Conservation (phyloP, 768 basidiomycete species). For the Naganishia randhawae region DNA sequence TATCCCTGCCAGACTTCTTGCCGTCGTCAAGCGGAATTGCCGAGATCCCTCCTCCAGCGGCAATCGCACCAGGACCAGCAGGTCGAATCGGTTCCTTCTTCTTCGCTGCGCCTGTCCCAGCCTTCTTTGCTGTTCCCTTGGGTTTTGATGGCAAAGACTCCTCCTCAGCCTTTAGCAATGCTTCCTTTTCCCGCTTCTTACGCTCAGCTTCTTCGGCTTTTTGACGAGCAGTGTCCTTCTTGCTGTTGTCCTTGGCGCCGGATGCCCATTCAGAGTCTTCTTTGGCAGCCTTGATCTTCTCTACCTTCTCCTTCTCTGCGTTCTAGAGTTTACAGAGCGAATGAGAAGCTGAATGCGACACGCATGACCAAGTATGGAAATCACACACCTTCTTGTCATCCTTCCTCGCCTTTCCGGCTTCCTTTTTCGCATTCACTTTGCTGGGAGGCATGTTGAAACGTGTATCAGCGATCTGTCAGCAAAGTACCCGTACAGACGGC, state of each 20-base stretch:
- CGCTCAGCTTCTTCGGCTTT: slow-evolving; percentile 54
- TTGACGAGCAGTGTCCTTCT: slow-evolving; percentile 43
- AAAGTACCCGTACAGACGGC: no score
- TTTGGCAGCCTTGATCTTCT: slow-evolving; percentile 45
- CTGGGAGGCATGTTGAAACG: slow-evolving; percentile 69
- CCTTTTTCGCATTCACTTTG: slow-evolving; percentile 85
- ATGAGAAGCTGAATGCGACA: background rate
- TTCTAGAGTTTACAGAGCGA: slow-evolving; percentile 19
- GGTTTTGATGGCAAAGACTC: slow-evolving; percentile 57
- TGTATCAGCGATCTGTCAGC: no score
- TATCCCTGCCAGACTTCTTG: slow-evolving; percentile 28
- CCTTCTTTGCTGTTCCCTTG: slow-evolving; percentile 58
- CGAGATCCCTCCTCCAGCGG: slow-evolving; percentile 60
- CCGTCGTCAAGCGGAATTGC: slow-evolving; percentile 34
- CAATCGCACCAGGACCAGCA: slow-evolving; percentile 79
- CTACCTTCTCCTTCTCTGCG: slow-evolving; percentile 42
- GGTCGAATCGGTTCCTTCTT: slow-evolving; percentile 57
- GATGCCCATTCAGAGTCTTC: slow-evolving; percentile 57
- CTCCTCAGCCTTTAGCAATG: slow-evolving; percentile 85
- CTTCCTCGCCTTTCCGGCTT: slow-evolving; percentile 77
- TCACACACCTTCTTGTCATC: slow-evolving; percentile 49
- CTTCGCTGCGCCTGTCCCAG: slow-evolving; percentile 35
- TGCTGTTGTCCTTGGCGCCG: slow-evolving; percentile 41
- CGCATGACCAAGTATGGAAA: background rate
- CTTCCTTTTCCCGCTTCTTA: slow-evolving; percentile 80